Evolutionary conservation across 441 rosid species (phyloP).

Genomic region (Daphne laureola): DNA sequence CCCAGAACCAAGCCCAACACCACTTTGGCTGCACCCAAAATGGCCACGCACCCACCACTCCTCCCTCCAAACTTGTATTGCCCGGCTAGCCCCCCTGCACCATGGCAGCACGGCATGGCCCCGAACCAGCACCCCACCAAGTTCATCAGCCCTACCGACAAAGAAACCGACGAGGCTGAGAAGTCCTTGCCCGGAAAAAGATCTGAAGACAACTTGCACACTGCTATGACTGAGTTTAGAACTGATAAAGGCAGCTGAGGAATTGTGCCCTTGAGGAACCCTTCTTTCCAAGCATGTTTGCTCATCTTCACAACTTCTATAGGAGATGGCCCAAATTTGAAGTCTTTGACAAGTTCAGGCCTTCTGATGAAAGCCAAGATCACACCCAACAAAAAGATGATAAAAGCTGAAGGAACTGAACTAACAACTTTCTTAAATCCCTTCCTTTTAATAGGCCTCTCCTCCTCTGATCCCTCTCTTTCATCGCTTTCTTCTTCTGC

Average conservation of each 20-base stretch:
- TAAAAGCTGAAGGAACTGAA: constrained; percentile 61
- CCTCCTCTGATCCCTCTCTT: constrained; percentile 8
- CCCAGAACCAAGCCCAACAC: constrained; percentile 66
- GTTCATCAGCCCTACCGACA: constrained; percentile 72
- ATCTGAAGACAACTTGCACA: constrained; percentile 61
- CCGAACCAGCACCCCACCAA: constrained; percentile 83
- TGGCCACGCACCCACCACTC: constrained; percentile 66
- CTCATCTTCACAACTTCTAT: constrained; percentile 35
- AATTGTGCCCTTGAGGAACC: constrained; percentile 61
- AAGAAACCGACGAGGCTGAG: constrained; percentile 52
- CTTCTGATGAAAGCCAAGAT: constrained; percentile 48
- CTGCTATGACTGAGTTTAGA: constrained; percentile 69
- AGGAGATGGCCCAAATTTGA: constrained; percentile 63
- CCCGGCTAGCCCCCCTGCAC: constrained; percentile 80
- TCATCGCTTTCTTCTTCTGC: constrained; percentile 38
- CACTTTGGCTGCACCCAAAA: constrained; percentile 52
- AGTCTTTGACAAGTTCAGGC: constrained; percentile 32
- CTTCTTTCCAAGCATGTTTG: constrained; percentile 65
- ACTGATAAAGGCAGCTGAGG: constrained; percentile 73
- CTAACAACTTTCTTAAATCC: constrained; percentile 30
- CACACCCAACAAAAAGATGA: constrained; percentile 56
- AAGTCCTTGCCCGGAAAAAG: constrained; percentile 63
- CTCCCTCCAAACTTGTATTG: constrained; percentile 90
- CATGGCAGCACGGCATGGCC: constrained; percentile 84
- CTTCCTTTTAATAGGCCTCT: constrained; percentile 11